Conservation (phyloP, 495 filamentous ascomycete genomes). For the Xylaria intraflava region DNA sequence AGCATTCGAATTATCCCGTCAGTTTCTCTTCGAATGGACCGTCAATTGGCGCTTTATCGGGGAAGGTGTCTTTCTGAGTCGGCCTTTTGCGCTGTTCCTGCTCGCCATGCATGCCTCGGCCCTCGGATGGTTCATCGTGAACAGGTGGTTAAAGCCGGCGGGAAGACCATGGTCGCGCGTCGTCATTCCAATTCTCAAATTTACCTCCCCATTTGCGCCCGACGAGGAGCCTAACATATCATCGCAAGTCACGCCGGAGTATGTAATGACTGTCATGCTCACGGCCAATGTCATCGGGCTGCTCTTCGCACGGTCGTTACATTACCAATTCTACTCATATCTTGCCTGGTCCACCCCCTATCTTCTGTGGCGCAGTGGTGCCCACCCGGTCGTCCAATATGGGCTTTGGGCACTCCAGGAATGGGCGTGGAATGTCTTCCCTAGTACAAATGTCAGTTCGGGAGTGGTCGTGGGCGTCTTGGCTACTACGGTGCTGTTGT, state of each 20-base stretch:
- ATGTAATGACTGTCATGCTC: constrained; percentile 71
- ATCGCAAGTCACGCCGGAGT: constrained; percentile 59
- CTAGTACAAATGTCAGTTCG: constrained; percentile 80
- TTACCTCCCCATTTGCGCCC: constrained; percentile 46
- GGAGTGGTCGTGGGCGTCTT: constrained; percentile 66
- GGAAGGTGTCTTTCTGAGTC: constrained; percentile 75
- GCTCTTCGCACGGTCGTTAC: constrained; percentile 82
- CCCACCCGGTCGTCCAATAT: constrained; percentile 67
- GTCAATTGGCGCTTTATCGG: constrained; percentile 95
- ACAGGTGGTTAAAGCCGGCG: constrained; percentile 43
- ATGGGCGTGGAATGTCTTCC: constrained; percentile 95
- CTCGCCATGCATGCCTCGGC: constrained; percentile 62
- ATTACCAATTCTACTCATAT: constrained; percentile 97
- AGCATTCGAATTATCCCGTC: constrained; percentile 83
- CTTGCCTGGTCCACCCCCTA: constrained; percentile 88
- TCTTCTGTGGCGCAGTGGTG: constrained; percentile 74
- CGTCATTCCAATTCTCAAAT: constrained; percentile 45
- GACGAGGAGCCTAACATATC: constrained; percentile 50
- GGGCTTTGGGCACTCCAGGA: constrained; percentile 78
- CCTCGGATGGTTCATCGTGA: constrained; percentile 53
- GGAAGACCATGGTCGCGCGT: constrained; percentile 40
- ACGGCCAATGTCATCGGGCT: constrained; percentile 77
- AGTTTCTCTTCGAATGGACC: constrained; percentile 95
- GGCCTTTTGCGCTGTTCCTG: constrained; percentile 60
- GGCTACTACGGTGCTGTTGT: constrained; percentile 54